Evolutionary conservation across 768 basidiomycete species (phyloP).

Genomic region (Phlebiopsis gigantea): DNA sequence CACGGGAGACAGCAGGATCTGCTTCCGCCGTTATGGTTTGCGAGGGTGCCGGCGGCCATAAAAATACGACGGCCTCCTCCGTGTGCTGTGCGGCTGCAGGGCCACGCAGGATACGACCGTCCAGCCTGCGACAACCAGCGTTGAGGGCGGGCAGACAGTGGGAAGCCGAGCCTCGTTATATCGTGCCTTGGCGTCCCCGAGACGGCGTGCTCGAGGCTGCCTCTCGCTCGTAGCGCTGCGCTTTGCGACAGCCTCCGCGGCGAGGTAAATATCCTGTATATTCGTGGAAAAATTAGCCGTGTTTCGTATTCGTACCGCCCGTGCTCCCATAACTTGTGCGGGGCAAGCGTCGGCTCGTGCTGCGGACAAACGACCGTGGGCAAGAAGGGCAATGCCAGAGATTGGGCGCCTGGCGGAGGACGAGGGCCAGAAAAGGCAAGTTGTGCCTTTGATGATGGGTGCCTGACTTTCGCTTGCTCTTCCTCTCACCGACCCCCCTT

Average conservation of each 20-base stretch:
- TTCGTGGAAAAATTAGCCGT: neutral
- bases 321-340: neutral
- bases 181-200: conserved; percentile 5
- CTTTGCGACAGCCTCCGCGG: neutral
- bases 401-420: conserved; percentile 5
- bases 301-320: neutral
- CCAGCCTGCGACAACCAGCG: neutral
- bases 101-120: neutral
- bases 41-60: neutral
- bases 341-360: neutral
- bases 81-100: neutral
- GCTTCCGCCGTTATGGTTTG: neutral
- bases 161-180: conserved; percentile 5
- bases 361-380: neutral
- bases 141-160: conserved; percentile 1
- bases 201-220: neutral
- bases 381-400: neutral
- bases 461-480: conserved; percentile 11
- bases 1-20: neutral
- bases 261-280: neutral
- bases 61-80: neutral
- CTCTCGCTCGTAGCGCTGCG: neutral
- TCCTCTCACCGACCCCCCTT: conserved; percentile 6
- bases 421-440: neutral
- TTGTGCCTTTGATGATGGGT: conserved; percentile 14